A percentile compares a stretch with the other conserved stretches of the same genome.
phyloP scores from a whole-genome alignment of 2,329 filamentous ascomycete species.

The Hymenoscyphus linearis region DNA sequence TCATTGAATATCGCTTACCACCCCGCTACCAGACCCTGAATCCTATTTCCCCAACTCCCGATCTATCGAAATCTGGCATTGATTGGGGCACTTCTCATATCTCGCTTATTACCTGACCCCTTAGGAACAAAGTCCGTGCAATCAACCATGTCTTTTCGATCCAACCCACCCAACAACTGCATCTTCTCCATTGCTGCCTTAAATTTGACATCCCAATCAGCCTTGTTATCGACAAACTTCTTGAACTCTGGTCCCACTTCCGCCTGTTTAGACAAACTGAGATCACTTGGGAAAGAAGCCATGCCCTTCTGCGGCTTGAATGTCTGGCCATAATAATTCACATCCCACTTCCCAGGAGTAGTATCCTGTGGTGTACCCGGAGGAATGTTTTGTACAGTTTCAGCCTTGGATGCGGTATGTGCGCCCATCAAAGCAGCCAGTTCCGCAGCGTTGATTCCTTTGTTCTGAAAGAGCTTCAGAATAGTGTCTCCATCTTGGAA shows the following conservation, averaged over 20 bases:
- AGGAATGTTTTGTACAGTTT: conserved; percentile 23
- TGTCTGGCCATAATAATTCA: conserved; percentile 34
- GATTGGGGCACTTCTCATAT: conserved; percentile 12
- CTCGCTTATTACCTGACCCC: conserved; percentile 11
- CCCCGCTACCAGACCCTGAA: not conserved
- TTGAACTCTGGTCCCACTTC: conserved; percentile 44
- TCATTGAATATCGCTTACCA: not conserved
- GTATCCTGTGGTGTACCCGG: conserved; percentile 31
- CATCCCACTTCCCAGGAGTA: conserved; percentile 35
- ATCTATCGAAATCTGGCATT: conserved; percentile 9
- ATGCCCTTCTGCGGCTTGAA: conserved; percentile 25
- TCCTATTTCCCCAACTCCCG: not conserved
- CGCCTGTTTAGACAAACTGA: conserved; percentile 88
- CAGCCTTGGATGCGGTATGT: conserved; percentile 33
- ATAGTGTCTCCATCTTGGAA: conserved; percentile 14
- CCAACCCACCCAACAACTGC: conserved; percentile 10
- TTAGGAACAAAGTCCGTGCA: conserved; percentile 14
- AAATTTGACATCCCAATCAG: conserved; percentile 33
- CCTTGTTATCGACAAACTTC: conserved; percentile 32
- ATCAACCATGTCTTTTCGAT: conserved; percentile 7
- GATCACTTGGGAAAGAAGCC: conserved; percentile 82
- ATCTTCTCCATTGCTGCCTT: conserved; percentile 23
- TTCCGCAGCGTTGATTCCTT: conserved; percentile 34
- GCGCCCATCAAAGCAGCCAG: conserved; percentile 36
- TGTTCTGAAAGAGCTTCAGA: conserved; percentile 32